A percentile compares a stretch with the other conserved stretches of the same genome.
Conservation (phyloP, 768 basidiomycete species). For the Rhizopogon vesiculosus region DNA sequence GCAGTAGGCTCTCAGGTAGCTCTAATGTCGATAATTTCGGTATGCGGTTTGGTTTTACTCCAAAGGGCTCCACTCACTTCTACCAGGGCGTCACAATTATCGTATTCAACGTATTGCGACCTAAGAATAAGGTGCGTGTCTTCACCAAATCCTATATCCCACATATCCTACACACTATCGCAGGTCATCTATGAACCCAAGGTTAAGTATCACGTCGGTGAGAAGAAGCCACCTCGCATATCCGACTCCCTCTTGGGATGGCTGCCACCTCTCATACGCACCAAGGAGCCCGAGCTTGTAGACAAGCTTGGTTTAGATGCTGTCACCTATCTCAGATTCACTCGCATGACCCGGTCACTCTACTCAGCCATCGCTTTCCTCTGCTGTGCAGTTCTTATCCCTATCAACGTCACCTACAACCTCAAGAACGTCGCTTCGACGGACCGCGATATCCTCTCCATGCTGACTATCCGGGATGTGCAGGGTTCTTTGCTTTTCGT, state of each 20-base stretch:
- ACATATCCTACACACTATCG: neutral
- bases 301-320: constrained; percentile 91
- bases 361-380: constrained; percentile 63
- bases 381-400: constrained; percentile 72
- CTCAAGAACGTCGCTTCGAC: constrained; percentile 50
- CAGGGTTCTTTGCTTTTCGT: constrained; percentile 68
- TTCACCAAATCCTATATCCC: neutral
- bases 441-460: constrained; percentile 60
- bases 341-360: constrained; percentile 74
- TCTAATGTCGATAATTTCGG: constrained; percentile 70
- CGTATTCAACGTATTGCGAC: constrained; percentile 81
- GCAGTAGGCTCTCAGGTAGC: constrained; percentile 77
- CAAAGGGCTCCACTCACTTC: constrained; percentile 4
- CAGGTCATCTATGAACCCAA: constrained; percentile 92
- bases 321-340: constrained; percentile 87
- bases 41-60: constrained; percentile 31
- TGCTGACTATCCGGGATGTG: constrained; percentile 86
- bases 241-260: constrained; percentile 83
- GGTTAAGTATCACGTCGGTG: constrained; percentile 81
- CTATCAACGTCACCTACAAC: constrained; percentile 85
- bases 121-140: constrained; percentile 72
- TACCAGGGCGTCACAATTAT: constrained; percentile 59
- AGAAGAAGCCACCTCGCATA: constrained; percentile 77
- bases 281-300: constrained; percentile 85
- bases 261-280: constrained; percentile 79